Conservation (phyloP, 257 asterid species). For the Verbena officinalis region DNA sequence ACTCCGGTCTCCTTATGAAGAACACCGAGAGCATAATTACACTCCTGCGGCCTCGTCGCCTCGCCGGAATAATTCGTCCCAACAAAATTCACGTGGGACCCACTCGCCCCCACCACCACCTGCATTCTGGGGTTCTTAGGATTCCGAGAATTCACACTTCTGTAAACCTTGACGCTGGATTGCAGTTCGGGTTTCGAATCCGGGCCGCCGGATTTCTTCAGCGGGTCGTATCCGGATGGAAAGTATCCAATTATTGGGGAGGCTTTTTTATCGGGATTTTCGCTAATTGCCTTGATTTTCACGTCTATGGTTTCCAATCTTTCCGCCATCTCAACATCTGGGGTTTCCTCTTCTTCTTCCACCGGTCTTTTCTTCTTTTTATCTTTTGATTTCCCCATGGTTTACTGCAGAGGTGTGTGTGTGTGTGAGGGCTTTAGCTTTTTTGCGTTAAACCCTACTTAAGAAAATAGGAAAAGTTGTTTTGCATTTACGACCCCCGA, state of each 20-base stretch:
- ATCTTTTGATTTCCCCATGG: slow-evolving; percentile 44
- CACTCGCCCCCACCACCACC: slow-evolving; percentile 60
- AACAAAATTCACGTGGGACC: slow-evolving; percentile 59
- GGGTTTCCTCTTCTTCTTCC: slow-evolving; percentile 20
- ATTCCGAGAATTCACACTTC: slow-evolving; percentile 39
- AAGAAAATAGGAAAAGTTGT: background rate
- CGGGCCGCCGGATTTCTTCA: slow-evolving; percentile 21
- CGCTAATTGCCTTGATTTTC: slow-evolving; percentile 40
- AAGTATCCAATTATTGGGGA: slow-evolving; percentile 73
- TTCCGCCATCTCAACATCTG: slow-evolving; percentile 17
- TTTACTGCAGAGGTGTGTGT: background rate
- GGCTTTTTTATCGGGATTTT: slow-evolving; percentile 39
- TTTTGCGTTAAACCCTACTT: slow-evolving; percentile 29
- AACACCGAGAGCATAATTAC: slow-evolving; percentile 72
- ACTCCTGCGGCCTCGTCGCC: slow-evolving; percentile 64
- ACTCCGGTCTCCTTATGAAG: slow-evolving; percentile 64
- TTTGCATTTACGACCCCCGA: background rate
- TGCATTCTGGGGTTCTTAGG: slow-evolving; percentile 54
- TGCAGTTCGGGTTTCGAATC: slow-evolving; percentile 17
- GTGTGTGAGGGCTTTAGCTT: background rate
- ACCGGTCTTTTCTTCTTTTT: slow-evolving; percentile 24
- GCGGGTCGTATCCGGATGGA: slow-evolving; percentile 66
- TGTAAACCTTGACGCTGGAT: slow-evolving; percentile 45
- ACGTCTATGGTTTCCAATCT: slow-evolving; percentile 30
- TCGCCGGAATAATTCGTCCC: slow-evolving; percentile 80